Conservation (phyloP, 495 filamentous ascomycete genomes). For the Xylaria grammica region DNA sequence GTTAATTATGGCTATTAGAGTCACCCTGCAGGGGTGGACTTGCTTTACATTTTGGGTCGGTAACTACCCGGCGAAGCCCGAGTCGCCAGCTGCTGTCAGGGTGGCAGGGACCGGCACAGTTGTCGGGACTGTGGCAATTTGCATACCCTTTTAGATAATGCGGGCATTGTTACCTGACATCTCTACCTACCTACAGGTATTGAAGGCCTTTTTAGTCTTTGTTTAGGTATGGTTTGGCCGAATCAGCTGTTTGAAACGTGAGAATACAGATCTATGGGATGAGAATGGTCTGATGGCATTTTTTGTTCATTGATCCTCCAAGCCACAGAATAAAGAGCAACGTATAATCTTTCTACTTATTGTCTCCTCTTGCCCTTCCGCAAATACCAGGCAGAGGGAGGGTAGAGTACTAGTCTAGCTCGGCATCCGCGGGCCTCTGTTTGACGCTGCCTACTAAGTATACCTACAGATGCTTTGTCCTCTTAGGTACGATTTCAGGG, state of each 20-base stretch:
- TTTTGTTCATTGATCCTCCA: background rate
- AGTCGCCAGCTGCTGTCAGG: slow-evolving; percentile 3
- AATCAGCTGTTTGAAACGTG: slow-evolving; percentile 16
- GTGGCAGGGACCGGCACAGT: background rate
- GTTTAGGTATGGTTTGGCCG: background rate
- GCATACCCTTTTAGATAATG: background rate
- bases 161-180: background rate
- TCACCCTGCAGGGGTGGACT: background rate
- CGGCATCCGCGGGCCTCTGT: slow-evolving; percentile 12
- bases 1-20: slow-evolving; percentile 14
- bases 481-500: background rate
- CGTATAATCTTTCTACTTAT: background rate
- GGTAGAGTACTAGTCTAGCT: background rate
- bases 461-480: background rate
- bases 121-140: slow-evolving; percentile 2
- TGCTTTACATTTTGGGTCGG: background rate
- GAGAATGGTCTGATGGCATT: background rate
- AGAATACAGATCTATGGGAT: slow-evolving; percentile 2
- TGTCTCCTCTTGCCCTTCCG: too few species aligned
- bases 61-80: background rate
- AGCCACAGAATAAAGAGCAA: background rate
- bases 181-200: background rate
- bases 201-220: too few species aligned
- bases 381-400: too few species aligned
- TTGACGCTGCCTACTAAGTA: too few species aligned